These are phyloP conservation scores for Rhodosporidiobolus odoratus DNA, from an alignment of 768 basidiomycete genomes.

Conservation along the genomic window DNA sequence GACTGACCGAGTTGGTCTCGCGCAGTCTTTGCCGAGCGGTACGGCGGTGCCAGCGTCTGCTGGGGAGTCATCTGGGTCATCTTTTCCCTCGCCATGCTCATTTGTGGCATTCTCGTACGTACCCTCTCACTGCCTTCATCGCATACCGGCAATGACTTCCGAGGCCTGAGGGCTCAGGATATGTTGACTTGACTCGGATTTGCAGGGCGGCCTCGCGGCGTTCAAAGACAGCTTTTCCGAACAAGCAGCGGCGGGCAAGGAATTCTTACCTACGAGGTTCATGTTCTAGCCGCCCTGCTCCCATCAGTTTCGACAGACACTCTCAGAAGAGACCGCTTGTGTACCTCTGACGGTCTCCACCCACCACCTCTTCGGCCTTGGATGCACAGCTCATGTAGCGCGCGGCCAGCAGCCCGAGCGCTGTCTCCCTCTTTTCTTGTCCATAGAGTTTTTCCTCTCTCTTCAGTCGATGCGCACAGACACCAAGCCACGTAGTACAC, in stretches of 20 bases:
- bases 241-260: conserved; percentile 11
- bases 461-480: too few species aligned
- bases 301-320: neutral
- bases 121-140: conserved; percentile 49
- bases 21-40: conserved; percentile 72
- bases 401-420: too few species aligned
- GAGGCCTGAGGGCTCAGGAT: conserved; percentile 45
- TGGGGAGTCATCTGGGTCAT: conserved; percentile 89
- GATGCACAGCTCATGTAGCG: too few species aligned
- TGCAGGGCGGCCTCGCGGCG: conserved; percentile 37
- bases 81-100: conserved; percentile 67
- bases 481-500: too few species aligned
- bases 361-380: too few species aligned
- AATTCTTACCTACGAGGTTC: conserved; percentile 34
- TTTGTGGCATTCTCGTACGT: conserved; percentile 68
- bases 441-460: too few species aligned
- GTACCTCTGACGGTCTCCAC: too few species aligned
- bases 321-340: neutral
- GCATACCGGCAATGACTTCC: conserved; percentile 48
- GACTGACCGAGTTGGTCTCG: too few species aligned
- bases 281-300: neutral
- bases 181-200: neutral
- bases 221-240: conserved; percentile 33
- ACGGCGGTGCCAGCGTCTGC: conserved; percentile 42
- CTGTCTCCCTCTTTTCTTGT: too few species aligned